A percentile compares a stretch with the other conserved stretches of the same genome.
Evolutionary conservation across 1,284 basidiomycete species (phyloP).

Genomic region (Pseudozyma sp.): DNA sequence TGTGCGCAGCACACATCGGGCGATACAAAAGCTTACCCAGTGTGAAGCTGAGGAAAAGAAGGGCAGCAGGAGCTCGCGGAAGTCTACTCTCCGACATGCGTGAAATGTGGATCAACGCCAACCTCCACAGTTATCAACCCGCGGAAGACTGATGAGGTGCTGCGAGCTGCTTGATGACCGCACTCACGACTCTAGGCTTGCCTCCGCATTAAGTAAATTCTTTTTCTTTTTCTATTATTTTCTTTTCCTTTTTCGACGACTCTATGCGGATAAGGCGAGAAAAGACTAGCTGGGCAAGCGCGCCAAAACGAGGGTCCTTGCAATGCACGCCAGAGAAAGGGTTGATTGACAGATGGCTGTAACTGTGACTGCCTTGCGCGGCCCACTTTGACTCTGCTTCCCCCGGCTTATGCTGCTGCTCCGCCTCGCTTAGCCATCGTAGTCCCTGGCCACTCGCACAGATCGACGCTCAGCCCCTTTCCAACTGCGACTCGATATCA

Average conservation of each 20-base stretch:
- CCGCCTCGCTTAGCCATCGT: constrained; percentile 7
- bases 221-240: neutral
- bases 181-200: constrained; percentile 21
- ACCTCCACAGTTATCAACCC: constrained; percentile 22
- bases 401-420: constrained; percentile 1
- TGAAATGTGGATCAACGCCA: neutral
- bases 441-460: constrained; percentile 19
- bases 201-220: constrained; percentile 20
- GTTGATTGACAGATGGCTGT: neutral
- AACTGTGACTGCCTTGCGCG: constrained; percentile 1
- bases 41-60: neutral
- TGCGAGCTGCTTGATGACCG: constrained; percentile 30
- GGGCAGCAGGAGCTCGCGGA: constrained; percentile 27
- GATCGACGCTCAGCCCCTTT: constrained; percentile 30
- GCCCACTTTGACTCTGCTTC: neutral
- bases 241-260: neutral
- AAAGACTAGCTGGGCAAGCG: constrained; percentile 6
- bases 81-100: constrained; percentile 18
- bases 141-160: neutral
- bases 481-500: neutral
- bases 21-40: too few species aligned
- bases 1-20: neutral
- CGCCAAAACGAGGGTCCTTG: constrained; percentile 19
- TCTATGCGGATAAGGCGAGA: too few species aligned
- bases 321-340: neutral